phyloP scores from a whole-genome alignment of 2,329 filamentous ascomycete species.

The Elsinoe australis region DNA sequence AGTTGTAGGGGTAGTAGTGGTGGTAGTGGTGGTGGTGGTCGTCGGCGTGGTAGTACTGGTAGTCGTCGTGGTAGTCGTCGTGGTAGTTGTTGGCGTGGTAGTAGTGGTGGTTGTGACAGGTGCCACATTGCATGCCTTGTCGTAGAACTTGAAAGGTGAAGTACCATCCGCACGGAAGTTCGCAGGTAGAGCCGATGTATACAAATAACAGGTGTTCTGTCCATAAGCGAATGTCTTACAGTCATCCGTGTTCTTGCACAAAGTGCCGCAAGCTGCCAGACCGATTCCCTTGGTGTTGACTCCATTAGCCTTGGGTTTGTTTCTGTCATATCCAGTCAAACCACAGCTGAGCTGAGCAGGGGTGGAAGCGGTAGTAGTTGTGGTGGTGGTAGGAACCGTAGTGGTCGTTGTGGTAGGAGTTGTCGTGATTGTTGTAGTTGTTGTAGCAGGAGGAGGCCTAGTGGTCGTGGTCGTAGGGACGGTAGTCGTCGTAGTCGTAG shows the following conservation, averaged over 20 bases:
- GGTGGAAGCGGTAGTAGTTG: neutral
- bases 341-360: neutral
- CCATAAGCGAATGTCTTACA: conserved; percentile 5
- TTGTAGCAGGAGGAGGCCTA: neutral
- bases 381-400: neutral
- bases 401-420: neutral
- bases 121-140: neutral
- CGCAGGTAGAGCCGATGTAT: neutral
- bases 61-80: neutral
- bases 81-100: neutral
- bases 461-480: neutral
- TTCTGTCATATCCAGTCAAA: neutral
- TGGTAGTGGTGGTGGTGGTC: neutral
- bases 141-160: neutral
- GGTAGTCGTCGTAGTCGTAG: neutral
- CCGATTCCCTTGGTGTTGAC: neutral
- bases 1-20: neutral
- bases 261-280: neutral
- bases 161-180: neutral
- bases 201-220: neutral
- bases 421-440: neutral
- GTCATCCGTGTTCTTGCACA: neutral
- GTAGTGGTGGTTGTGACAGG: neutral
- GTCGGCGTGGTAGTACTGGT: neutral
- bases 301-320: neutral